Conservation (phyloP, 2,329 filamentous ascomycete genomes). For the Botrytis medusae region DNA sequence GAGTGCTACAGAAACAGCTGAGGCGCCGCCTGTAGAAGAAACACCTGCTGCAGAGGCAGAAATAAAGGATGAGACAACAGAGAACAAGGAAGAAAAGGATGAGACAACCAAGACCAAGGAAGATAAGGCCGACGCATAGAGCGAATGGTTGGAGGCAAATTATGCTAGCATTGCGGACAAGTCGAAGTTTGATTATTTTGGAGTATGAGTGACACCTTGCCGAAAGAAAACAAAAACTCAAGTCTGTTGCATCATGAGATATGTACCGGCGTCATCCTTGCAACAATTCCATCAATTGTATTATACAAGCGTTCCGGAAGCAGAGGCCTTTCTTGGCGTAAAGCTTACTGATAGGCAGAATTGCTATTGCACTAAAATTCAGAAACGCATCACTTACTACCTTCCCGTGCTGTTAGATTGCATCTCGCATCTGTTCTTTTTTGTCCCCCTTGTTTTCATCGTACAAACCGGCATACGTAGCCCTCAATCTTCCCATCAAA, state of each 20-base stretch:
- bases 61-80: neutral
- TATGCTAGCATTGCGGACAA: neutral
- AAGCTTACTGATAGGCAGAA: neutral
- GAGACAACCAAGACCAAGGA: neutral
- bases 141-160: too few species aligned
- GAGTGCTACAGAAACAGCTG: neutral
- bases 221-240: neutral
- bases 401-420: neutral
- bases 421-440: neutral
- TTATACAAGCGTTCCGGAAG: neutral
- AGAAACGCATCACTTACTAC: neutral
- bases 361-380: neutral
- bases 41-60: neutral
- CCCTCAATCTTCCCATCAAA: slow-evolving; percentile 58
- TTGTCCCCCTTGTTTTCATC: slow-evolving; percentile 35
- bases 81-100: neutral
- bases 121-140: neutral
- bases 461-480: slow-evolving; percentile 59
- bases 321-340: too few species aligned
- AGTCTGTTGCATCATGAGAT: neutral
- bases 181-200: neutral
- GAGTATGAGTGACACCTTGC: neutral
- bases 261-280: neutral
- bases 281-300: neutral
- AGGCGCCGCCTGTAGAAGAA: neutral